These are phyloP conservation scores for Tolypocladium tundrense DNA, from an alignment of 2,329 filamentous ascomycete species.

Conservation along the genomic window DNA sequence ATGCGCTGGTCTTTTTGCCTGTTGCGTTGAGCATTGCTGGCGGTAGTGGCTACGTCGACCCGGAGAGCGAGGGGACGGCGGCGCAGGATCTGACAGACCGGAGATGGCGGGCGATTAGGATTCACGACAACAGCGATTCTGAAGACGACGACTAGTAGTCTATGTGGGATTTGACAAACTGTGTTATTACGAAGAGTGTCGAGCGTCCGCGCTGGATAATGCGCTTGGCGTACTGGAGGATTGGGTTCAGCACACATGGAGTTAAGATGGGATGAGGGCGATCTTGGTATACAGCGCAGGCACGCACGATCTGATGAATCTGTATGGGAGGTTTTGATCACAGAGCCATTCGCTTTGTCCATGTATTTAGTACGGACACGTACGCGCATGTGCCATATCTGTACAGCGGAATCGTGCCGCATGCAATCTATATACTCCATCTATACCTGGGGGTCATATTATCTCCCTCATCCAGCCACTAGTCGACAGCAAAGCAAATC, in stretches of 20 bases:
- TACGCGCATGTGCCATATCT: background rate
- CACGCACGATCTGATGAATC: background rate
- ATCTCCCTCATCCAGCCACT: background rate
- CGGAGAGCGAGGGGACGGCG: constrained; percentile 76
- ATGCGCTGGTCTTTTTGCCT: constrained; percentile 84
- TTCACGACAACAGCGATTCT: constrained; percentile 66
- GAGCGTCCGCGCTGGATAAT: background rate
- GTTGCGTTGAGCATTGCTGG: constrained; percentile 80
- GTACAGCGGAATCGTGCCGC: background rate
- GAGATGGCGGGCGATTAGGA: constrained; percentile 65
- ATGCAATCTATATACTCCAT: background rate
- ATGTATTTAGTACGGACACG: background rate
- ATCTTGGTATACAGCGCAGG: background rate
- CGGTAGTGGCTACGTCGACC: constrained; percentile 79
- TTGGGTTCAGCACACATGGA: background rate
- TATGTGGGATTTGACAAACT: background rate
- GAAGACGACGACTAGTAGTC: constrained; percentile 47
- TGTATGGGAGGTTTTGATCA: background rate
- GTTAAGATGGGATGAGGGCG: background rate
- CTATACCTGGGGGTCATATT: background rate
- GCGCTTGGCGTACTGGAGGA: background rate
- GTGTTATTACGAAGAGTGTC: background rate
- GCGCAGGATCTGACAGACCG: constrained; percentile 79
- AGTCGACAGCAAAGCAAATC: background rate
- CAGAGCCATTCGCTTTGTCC: background rate